A percentile compares a stretch with the other conserved stretches of the same genome.
These are phyloP conservation scores for Cucurbita argyrosperma DNA, from an alignment of 306 rosid genomes.

Conservation along the genomic window DNA sequence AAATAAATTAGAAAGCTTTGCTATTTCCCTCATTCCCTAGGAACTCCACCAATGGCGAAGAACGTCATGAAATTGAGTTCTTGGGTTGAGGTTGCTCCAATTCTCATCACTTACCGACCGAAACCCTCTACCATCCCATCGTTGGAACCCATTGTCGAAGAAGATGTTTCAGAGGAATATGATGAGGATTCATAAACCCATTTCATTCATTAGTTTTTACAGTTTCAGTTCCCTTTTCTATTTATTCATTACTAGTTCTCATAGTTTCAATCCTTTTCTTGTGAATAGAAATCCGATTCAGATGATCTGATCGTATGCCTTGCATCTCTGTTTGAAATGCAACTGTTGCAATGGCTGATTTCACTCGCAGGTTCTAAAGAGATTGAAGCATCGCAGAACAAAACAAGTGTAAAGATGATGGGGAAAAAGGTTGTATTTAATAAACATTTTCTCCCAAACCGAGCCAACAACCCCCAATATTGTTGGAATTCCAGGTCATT, in stretches of 20 bases:
- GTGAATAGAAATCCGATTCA: not conserved
- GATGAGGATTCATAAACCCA: conserved; percentile 4
- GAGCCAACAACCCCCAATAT: not conserved
- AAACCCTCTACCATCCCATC: conserved; percentile 41
- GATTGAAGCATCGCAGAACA: not conserved
- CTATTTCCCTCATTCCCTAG: not conserved
- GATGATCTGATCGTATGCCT: too few species aligned
- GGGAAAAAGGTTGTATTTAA: not conserved
- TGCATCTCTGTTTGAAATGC: too few species aligned
- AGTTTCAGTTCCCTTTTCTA: not conserved
- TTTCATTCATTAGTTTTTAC: not conserved
- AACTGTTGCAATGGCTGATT: too few species aligned
- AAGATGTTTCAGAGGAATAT: not conserved
- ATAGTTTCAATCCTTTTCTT: not conserved
- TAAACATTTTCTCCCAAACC: not conserved
- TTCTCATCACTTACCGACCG: conserved; percentile 27
- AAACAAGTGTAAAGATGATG: not conserved
- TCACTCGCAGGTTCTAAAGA: not conserved
- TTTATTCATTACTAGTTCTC: too few species aligned
- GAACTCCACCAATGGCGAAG: conserved; percentile 24
- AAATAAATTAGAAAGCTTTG: not conserved
- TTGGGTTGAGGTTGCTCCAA: conserved; percentile 49
- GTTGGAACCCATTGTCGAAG: conserved; percentile 42
- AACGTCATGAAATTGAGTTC: conserved; percentile 16
- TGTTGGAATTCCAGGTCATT: not conserved